A percentile compares a stretch with the other conserved stretches of the same genome.
Evolutionary conservation across 192 early-diverging fungal species (phyloP).

Genomic region (Linderina pennispora): DNA sequence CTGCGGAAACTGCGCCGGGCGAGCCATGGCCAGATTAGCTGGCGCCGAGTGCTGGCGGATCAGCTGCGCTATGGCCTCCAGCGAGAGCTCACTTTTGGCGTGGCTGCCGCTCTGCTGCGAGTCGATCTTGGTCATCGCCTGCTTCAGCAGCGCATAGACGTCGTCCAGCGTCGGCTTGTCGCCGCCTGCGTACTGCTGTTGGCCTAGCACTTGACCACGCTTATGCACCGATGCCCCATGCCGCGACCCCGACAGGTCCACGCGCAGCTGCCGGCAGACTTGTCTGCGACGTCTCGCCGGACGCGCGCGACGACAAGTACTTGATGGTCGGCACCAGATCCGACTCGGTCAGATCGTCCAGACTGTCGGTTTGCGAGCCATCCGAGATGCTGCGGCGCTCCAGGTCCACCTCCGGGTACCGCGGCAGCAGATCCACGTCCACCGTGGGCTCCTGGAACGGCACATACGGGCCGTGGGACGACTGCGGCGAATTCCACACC

Average conservation of each 20-base stretch:
- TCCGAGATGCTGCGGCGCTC: too few species aligned
- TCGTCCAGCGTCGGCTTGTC: slow-evolving; percentile 23
- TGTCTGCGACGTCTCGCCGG: too few species aligned
- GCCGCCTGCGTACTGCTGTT: not conserved
- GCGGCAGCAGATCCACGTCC: slow-evolving; percentile 22
- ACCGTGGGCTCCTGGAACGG: slow-evolving; percentile 47
- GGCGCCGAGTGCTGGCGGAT: not conserved
- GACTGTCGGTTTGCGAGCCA: too few species aligned
- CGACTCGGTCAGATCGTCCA: too few species aligned
- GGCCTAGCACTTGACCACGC: not conserved
- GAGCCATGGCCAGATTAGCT: too few species aligned
- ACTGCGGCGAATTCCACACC: not conserved
- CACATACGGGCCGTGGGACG: slow-evolving; percentile 12
- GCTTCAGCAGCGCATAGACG: slow-evolving; percentile 35
- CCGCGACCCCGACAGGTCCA: slow-evolving; percentile 1
- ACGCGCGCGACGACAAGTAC: slow-evolving; percentile 24
- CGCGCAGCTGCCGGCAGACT: too few species aligned
- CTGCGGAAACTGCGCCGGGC: too few species aligned
- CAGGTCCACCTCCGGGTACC: slow-evolving; percentile 21
- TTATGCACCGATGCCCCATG: too few species aligned
- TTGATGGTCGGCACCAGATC: slow-evolving; percentile 14
- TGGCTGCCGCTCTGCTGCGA: not conserved
- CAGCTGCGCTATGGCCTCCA: not conserved
- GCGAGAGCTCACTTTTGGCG: not conserved
- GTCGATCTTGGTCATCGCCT: slow-evolving; percentile 4